These are phyloP conservation scores for Alnus rubra DNA, from an alignment of 306 rosid genomes.

Conservation along the genomic window DNA sequence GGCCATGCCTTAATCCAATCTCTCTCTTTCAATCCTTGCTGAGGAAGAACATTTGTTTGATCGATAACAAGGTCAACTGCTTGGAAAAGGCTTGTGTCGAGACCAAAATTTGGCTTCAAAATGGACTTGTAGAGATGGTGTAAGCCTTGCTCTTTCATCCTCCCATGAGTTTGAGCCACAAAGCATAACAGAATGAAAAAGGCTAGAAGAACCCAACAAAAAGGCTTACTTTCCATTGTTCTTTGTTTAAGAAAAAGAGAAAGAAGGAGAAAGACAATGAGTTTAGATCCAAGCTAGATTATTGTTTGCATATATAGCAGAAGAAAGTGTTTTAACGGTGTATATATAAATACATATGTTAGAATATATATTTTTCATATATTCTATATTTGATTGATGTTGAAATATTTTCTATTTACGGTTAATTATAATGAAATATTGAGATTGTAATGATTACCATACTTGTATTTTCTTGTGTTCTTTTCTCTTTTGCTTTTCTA, in stretches of 20 bases:
- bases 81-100: conserved; percentile 48
- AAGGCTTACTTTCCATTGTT: conserved; percentile 13
- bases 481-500: too few relatives aligned
- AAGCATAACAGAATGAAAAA: conserved; percentile 23
- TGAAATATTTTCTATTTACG: too few relatives aligned
- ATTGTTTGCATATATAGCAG: background rate
- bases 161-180: conserved; percentile 47
- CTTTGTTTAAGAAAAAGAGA: background rate
- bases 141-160: conserved; percentile 41
- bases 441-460: too few relatives aligned
- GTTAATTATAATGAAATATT: too few relatives aligned
- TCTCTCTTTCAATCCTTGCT: conserved; percentile 58
- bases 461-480: too few relatives aligned
- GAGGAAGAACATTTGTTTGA: conserved; percentile 33
- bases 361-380: too few relatives aligned
- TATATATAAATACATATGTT: too few relatives aligned
- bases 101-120: conserved; percentile 21
- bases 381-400: too few relatives aligned
- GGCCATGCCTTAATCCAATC: conserved; percentile 68
- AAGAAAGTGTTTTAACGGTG: background rate
- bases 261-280: background rate
- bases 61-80: conserved; percentile 11
- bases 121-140: conserved; percentile 35
- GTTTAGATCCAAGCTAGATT: conserved; percentile 16
- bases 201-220: conserved; percentile 11